Conservation (phyloP, 2,329 filamentous ascomycete species). For the Sclerotinia nivalis region DNA sequence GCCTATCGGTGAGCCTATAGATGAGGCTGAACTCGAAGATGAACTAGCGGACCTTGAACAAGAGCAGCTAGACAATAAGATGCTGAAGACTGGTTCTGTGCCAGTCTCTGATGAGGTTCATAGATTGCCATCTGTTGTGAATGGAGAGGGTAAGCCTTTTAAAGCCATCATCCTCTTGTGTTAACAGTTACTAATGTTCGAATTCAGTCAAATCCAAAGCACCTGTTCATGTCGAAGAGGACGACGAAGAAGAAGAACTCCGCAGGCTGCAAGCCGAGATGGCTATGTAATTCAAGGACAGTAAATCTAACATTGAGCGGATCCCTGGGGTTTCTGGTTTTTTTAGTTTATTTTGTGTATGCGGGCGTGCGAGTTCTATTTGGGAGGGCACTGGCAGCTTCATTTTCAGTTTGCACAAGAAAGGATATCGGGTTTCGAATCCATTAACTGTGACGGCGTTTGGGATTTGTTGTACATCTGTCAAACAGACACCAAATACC, state of each 20-base stretch:
- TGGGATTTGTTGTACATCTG: conserved; percentile 36
- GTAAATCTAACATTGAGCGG: conserved; percentile 17
- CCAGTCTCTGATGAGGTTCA: conserved; percentile 78
- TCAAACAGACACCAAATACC: conserved; percentile 29
- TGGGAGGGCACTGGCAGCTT: conserved; percentile 32
- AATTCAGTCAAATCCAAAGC: conserved; percentile 53
- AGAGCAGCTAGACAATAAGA: conserved; percentile 88
- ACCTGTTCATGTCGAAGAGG: conserved; percentile 62
- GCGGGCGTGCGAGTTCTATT: conserved; percentile 35
- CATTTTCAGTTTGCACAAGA: conserved; percentile 28
- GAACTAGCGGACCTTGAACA: conserved; percentile 88
- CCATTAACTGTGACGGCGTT: conserved; percentile 34
- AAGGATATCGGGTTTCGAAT: conserved; percentile 26
- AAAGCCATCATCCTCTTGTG: neutral
- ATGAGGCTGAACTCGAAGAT: conserved; percentile 83
- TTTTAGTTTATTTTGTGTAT: conserved; percentile 28
- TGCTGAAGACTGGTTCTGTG: conserved; percentile 84
- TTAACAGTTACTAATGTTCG: conserved; percentile 25
- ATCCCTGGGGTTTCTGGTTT: conserved; percentile 30
- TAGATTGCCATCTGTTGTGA: conserved; percentile 72
- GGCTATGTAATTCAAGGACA: conserved; percentile 69
- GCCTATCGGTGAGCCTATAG: conserved; percentile 66
- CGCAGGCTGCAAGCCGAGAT: conserved; percentile 94
- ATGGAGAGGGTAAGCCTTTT: conserved; percentile 69
- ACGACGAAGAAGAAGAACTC: conserved; percentile 95